These are phyloP conservation scores for Sugiyamaella novakii DNA, from an alignment of 1,139 yeast species.

Conservation along the genomic window DNA sequence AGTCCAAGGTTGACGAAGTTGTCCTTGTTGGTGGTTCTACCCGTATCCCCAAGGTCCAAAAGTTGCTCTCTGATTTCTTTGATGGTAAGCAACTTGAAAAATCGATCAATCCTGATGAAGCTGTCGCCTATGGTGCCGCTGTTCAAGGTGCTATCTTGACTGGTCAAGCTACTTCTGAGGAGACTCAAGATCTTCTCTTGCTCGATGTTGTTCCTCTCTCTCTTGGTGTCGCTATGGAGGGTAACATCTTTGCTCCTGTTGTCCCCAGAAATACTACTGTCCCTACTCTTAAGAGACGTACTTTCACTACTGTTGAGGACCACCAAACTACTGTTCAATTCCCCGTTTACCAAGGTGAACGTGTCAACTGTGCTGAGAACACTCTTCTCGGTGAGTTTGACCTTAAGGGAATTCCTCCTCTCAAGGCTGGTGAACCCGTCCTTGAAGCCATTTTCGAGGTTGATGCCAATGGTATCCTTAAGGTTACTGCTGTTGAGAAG, in stretches of 20 bases:
- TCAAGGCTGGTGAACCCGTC: slow-evolving; percentile 99
- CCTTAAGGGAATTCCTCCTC: slow-evolving; percentile 98
- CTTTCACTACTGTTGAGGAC: slow-evolving; percentile 99
- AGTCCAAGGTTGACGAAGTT: slow-evolving; percentile 79
- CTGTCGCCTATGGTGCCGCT: slow-evolving; percentile 99
- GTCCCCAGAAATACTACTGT: slow-evolving; percentile 99
- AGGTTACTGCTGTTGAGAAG: slow-evolving; percentile 99
- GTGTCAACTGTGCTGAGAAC: slow-evolving; percentile 99
- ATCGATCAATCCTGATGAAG: slow-evolving; percentile 92
- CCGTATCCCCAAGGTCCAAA: slow-evolving; percentile 92
- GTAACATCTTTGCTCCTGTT: slow-evolving; percentile 98
- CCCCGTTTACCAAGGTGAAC: slow-evolving; percentile 99
- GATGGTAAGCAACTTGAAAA: slow-evolving; percentile 90
- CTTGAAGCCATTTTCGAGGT: slow-evolving; percentile 99
- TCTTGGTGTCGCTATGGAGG: slow-evolving; percentile 99
- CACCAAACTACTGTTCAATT: slow-evolving; percentile 99
- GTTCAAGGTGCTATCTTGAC: slow-evolving; percentile 99
- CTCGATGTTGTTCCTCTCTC: slow-evolving; percentile 99
- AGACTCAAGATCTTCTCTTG: slow-evolving; percentile 94
- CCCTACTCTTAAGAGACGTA: slow-evolving; percentile 99
- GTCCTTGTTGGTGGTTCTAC: slow-evolving; percentile 93
- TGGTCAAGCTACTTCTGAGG: slow-evolving; percentile 96
- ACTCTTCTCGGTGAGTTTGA: slow-evolving; percentile 99
- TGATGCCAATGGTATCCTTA: slow-evolving; percentile 99
- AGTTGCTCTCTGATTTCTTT: slow-evolving; percentile 81